phyloP scores from a whole-genome alignment of 306 rosid genomes.

The Crataegus laevigata region DNA sequence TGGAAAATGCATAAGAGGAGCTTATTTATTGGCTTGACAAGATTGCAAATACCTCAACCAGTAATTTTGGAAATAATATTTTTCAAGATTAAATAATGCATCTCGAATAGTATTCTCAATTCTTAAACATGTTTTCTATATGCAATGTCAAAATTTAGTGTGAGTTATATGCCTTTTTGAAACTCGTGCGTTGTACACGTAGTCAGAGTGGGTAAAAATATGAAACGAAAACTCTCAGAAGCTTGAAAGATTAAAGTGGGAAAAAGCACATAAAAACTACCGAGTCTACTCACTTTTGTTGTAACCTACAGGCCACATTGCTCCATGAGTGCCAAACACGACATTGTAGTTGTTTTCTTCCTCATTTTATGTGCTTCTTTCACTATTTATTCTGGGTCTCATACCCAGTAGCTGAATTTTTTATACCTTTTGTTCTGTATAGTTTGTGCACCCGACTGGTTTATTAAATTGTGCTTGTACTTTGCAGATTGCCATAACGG shows the following conservation, averaged over 20 bases:
- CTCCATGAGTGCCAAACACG: background rate
- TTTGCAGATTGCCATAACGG: conserved; percentile 83
- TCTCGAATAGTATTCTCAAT: background rate
- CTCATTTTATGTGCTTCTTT: background rate
- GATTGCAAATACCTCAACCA: background rate
- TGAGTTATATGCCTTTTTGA: background rate
- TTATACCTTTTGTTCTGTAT: background rate
- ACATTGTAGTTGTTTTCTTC: background rate
- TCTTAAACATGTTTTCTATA: background rate
- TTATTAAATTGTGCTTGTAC: conserved; percentile 6
- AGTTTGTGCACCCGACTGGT: conserved; percentile 4
- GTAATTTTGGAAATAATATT: background rate
- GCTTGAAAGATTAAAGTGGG: background rate
- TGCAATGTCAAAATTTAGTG: background rate
- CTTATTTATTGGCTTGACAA: background rate
- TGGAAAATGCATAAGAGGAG: background rate
- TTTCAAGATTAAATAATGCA: background rate
- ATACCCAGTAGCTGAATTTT: background rate
- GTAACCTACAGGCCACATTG: background rate
- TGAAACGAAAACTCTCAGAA: background rate
- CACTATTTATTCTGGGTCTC: background rate
- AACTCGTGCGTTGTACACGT: background rate
- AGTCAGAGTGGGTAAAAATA: background rate
- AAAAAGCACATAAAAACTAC: background rate
- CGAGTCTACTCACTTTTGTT: background rate